Evolutionary conservation across 306 rosid genomes (phyloP).

Genomic region (Vigna reflexopilosa): DNA sequence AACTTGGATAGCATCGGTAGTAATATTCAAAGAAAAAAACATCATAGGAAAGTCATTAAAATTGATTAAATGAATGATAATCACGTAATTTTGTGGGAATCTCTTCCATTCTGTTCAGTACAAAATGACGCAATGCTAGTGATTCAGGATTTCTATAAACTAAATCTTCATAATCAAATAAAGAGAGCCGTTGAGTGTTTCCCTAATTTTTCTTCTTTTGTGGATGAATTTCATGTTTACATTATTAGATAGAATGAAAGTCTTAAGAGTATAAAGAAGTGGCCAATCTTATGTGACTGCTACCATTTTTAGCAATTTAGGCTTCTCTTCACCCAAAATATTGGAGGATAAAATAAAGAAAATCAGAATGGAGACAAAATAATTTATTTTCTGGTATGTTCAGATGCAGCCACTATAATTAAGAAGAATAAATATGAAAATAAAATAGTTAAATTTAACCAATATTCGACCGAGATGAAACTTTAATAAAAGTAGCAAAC

Average conservation of each 20-base stretch:
- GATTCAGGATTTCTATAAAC: slow-evolving; percentile 19
- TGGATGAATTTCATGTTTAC: neutral
- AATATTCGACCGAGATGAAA: neutral
- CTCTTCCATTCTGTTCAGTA: slow-evolving; percentile 18
- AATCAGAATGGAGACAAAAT: neutral
- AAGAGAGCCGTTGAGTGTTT: slow-evolving; percentile 3
- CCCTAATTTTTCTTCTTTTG: neutral
- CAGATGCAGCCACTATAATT: neutral
- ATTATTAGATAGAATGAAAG: neutral
- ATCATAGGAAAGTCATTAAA: slow-evolving; percentile 9
- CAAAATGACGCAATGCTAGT: slow-evolving; percentile 33
- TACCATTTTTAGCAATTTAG: slow-evolving; percentile 18
- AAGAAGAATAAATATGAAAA: slow-evolving; percentile 23
- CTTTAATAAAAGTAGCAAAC: neutral
- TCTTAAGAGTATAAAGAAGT: neutral
- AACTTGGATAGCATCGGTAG: neutral
- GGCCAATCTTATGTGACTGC: neutral
- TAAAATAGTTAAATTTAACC: neutral
- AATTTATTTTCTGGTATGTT: slow-evolving; percentile 3
- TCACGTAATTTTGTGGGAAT: slow-evolving; percentile 6
- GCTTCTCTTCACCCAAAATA: slow-evolving; percentile 2
- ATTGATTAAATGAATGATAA: neutral
- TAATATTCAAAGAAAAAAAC: neutral
- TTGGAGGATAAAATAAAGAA: slow-evolving; percentile 5
- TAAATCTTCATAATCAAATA: slow-evolving; percentile 1